phyloP scores from a whole-genome alignment of 2,329 filamentous ascomycete species.

The Capronia coronata region DNA sequence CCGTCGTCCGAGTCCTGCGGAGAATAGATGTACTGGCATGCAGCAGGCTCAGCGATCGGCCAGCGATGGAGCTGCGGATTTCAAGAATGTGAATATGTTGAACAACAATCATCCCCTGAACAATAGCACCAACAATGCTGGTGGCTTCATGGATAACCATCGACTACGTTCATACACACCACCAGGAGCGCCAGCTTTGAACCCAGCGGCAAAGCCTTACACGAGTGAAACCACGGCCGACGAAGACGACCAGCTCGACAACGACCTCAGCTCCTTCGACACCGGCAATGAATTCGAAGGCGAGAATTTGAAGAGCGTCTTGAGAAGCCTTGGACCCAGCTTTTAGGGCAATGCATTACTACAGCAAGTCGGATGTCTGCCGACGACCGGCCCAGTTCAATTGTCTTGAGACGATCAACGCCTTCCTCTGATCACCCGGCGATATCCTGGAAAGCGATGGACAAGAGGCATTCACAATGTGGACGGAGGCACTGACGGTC shows the following conservation, averaged over 20 bases:
- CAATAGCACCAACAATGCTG: not conserved
- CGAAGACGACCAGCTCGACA: not conserved
- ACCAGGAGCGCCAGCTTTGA: no score
- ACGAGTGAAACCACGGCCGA: no score
- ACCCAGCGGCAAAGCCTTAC: conserved; percentile 3
- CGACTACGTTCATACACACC: not conserved
- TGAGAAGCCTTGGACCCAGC: conserved; percentile 11
- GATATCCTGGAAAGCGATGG: no score
- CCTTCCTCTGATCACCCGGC: no score
- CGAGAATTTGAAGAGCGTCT: conserved; percentile 10
- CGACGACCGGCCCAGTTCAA: no score
- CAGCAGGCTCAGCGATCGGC: not conserved
- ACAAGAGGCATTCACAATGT: no score
- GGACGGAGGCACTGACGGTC: no score
- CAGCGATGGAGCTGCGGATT: not conserved
- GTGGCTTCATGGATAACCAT: not conserved
- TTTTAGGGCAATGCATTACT: conserved; percentile 3
- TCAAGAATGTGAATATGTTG: not conserved
- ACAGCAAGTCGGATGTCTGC: no score
- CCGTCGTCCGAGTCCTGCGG: conserved; percentile 5
- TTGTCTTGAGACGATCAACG: no score
- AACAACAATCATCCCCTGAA: not conserved
- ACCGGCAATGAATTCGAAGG: conserved; percentile 4
- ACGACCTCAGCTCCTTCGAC: not conserved
- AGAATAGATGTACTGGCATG: not conserved